Evolutionary conservation across 805 yeast species (phyloP), one percentile per base, ranked within the genome.

Genomic region (Ogataea dorogensis): DNA sequence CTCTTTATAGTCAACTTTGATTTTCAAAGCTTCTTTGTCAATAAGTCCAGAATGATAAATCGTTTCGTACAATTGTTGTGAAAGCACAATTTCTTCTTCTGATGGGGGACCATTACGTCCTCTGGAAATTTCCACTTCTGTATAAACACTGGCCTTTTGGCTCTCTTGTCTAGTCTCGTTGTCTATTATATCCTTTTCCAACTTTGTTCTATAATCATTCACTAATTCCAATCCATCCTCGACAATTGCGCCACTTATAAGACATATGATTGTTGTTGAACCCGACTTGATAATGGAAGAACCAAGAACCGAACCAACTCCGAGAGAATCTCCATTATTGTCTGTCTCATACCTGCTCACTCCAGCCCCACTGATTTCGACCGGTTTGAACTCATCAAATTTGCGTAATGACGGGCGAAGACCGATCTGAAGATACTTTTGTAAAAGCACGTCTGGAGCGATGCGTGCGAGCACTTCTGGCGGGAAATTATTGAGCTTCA

Each of bases 51-150:
- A 73, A 43, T 77, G 79, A 29, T 73, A 59, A 5, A 86, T 55
- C 5, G 74, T 64, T 45, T 84, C 84, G 49, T 77, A 77, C 16
- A 85, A 49, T 40, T 65, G 65, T 56, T 86, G 94, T 1, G 86
- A 75, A 14, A 82, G 52, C 19, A 73, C 76, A 79, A 83, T 85
- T 55, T 87, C 96, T 60, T 87, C 95, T 49, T 80, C 85, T 1
- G 89, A 77, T 18, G 95, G 95, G 1, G 87, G 85, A 10, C 94
- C 93, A 7, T 64, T 56, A 35, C 86, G 68, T 19, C 95, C 95
- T 36, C 88, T 65, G 39, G 79, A 75, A 7, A 86, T 76, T 44
- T 83, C 88, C 6, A 87, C 86, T 11, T 81, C 77, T 0, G 95
- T 91, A 54, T 75, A 84, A 0, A 86, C 67, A 2, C 74, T 57